A percentile compares a stretch with the other conserved stretches of the same genome.
Conservation (phyloP, 257 asterid species). For the Coffea canephora region DNA sequence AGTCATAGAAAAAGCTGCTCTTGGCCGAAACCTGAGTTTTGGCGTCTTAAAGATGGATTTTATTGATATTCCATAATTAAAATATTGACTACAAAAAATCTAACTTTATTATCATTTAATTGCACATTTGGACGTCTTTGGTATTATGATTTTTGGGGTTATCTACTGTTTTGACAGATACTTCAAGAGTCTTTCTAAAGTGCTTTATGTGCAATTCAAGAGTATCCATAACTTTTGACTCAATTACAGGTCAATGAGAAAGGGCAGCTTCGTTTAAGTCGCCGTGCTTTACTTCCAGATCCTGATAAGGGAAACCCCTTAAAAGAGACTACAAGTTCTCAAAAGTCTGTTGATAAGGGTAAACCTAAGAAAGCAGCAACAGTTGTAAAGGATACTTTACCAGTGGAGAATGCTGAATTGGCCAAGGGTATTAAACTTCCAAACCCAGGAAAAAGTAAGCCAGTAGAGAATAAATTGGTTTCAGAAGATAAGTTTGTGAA, state of each 20-base stretch:
- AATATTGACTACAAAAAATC: not conserved
- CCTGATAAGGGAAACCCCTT: conserved; percentile 48
- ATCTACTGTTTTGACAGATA: not conserved
- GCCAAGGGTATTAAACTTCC: conserved; percentile 24
- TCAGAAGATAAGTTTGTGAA: conserved; percentile 45
- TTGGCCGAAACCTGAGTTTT: not conserved
- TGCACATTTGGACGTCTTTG: not conserved
- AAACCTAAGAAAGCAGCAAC: conserved; percentile 31
- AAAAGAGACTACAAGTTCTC: conserved; percentile 37
- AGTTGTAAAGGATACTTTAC: conserved; percentile 31
- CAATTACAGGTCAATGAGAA: conserved; percentile 75
- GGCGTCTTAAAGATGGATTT: too few species aligned
- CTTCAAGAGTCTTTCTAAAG: not conserved
- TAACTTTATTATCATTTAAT: not conserved
- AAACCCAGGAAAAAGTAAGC: conserved; percentile 22
- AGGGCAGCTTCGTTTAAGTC: conserved; percentile 94
- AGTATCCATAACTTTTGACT: not conserved
- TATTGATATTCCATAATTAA: too few species aligned
- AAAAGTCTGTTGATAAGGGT: conserved; percentile 41
- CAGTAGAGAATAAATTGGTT: conserved; percentile 17
- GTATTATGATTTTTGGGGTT: not conserved
- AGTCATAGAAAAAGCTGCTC: not conserved
- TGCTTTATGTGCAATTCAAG: not conserved
- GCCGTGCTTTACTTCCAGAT: conserved; percentile 89
- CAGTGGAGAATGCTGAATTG: conserved; percentile 27